These are phyloP conservation scores for Apiospora hydei DNA, from an alignment of 2,329 filamentous ascomycete genomes.

Conservation along the genomic window DNA sequence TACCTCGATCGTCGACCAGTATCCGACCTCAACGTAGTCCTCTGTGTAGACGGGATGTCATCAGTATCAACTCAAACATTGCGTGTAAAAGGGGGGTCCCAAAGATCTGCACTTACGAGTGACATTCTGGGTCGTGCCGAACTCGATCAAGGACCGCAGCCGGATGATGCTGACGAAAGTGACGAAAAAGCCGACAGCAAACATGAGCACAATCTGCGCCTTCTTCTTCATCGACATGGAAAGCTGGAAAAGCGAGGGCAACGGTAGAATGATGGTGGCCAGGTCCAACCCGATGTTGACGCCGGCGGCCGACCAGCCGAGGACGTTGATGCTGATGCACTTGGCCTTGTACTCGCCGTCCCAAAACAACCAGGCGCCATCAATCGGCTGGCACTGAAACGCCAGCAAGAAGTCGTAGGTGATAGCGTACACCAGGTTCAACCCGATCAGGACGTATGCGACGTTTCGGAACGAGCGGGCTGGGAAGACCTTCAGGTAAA, in stretches of 20 bases:
- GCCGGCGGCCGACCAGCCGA: constrained; percentile 43
- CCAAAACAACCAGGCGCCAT: constrained; percentile 42
- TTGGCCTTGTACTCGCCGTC: constrained; percentile 41
- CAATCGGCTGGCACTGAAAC: constrained; percentile 42
- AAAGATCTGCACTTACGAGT: constrained; percentile 34
- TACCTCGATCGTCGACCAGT: constrained; percentile 46
- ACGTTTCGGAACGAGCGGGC: constrained; percentile 36
- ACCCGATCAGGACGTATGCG: constrained; percentile 38
- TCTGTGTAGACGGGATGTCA: constrained; percentile 29
- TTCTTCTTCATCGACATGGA: constrained; percentile 42
- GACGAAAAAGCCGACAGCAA: constrained; percentile 42
- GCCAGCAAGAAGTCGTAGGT: constrained; percentile 39
- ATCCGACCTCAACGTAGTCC: constrained; percentile 41
- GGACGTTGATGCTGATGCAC: constrained; percentile 43
- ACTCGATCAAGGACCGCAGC: constrained; percentile 38
- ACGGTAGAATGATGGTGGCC: constrained; percentile 40
- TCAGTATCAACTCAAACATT: background rate
- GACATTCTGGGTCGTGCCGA: constrained; percentile 34
- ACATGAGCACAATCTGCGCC: constrained; percentile 45
- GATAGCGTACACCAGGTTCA: constrained; percentile 38
- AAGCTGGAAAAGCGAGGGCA: constrained; percentile 40
- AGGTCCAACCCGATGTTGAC: constrained; percentile 43
- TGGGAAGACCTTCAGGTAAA: constrained; percentile 46
- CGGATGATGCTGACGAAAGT: constrained; percentile 40
- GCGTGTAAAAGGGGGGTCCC: background rate